phyloP scores from a whole-genome alignment of 345 rosid genomes.

The Citrus reticulata region DNA sequence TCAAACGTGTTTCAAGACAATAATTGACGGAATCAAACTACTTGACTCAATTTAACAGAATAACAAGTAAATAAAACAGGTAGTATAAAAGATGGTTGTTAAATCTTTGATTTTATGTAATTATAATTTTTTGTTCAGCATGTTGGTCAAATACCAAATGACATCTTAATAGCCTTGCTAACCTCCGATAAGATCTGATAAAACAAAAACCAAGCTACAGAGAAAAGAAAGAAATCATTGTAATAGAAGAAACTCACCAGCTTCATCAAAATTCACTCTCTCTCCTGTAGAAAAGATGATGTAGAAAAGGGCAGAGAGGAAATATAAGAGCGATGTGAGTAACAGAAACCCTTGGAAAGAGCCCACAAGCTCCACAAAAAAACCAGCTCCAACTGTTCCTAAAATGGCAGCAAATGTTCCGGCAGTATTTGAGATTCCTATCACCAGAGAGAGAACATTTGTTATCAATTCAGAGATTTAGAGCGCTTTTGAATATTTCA shows the following conservation, averaged over 20 bases:
- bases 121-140: neutral
- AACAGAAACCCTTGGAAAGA: conserved; percentile 90
- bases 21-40: neutral
- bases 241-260: conserved; percentile 31
- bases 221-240: neutral
- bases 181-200: neutral
- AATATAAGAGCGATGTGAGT: conserved; percentile 66
- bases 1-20: neutral
- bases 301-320: conserved; percentile 75
- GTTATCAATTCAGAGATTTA: neutral
- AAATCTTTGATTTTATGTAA: neutral
- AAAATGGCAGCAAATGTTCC: conserved; percentile 88
- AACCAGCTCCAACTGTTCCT: conserved; percentile 96
- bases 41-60: neutral
- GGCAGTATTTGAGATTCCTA: conserved; percentile 83
- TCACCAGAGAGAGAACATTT: conserved; percentile 2
- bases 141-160: neutral
- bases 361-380: conserved; percentile 81
- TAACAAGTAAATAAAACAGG: neutral
- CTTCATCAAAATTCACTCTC: conserved; percentile 62
- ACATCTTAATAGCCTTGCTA: neutral
- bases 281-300: conserved; percentile 75
- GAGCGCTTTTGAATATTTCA: neutral
- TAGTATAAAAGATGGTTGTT: neutral
- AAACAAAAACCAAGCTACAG: neutral